Evolutionary conservation across 768 basidiomycete genomes (phyloP), one percentile per base, ranked within the genome.

Genomic region (Tylopilus rubrobrunneus): DNA sequence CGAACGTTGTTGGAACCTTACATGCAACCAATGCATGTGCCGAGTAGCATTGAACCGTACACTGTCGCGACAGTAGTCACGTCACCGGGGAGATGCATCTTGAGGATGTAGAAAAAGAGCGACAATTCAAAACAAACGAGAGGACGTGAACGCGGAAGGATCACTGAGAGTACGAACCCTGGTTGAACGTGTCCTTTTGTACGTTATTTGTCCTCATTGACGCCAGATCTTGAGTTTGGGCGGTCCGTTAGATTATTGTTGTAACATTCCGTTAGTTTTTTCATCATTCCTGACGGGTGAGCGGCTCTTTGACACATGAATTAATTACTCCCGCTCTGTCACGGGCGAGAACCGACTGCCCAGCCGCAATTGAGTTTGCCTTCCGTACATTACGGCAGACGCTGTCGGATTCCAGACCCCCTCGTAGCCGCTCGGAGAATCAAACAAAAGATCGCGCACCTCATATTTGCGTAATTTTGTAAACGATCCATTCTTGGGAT

Each of bases 171-270:
- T n/a, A 12, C 12, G 11, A 42, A 50, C 7, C 5, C 10, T 19
- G 27, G 28, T 25, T 21, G 5, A 48, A 43, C 39, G 15, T 51
- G 58, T 8, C 49, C 34, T 67, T 69, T 69, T 71, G 65, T 68
- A 69, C 55, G 58, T 71, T 69, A 61, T 71, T 68, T 63, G 67
- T 61, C 51, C 52, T 59, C 62, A 67, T 68, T 70, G 69, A 68
- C 47, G 37, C 49, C 31, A 51, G 61, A 63, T 61, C 53, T 58
- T 60, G 50, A 44, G 53, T 56, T 62, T n/a, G 55, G 43, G 55
- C 49, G 45, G 57, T 37, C 43, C 45, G 33, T 4, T 53, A 42
- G 55, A 43, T 37, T 57, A 62, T 56, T 59, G 34, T 50, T 49
- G 62, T 45, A 40, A 48, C 14, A 48, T 65, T 62, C 39, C 65